These are phyloP conservation scores for Karstenula rhodostoma DNA, from an alignment of 2,329 filamentous ascomycete species.

Conservation along the genomic window DNA sequence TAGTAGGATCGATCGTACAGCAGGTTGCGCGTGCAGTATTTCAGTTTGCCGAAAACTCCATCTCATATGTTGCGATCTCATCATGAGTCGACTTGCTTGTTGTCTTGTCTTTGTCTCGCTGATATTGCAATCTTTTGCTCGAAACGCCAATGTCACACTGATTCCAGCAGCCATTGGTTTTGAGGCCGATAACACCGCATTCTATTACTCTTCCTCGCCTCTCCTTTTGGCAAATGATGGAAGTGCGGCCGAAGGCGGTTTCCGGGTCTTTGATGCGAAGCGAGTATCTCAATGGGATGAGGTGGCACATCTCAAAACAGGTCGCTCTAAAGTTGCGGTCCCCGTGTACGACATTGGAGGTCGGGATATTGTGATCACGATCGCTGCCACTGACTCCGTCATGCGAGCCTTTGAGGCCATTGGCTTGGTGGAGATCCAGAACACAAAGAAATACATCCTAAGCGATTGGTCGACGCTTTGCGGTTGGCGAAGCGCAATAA, in stretches of 20 bases:
- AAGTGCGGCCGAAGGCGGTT: slow-evolving; percentile 39
- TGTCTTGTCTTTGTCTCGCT: slow-evolving; percentile 20
- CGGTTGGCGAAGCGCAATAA: slow-evolving; percentile 36
- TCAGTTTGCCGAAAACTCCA: not conserved
- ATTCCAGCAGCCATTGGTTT: slow-evolving; percentile 33
- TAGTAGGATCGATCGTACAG: not conserved
- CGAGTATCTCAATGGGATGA: slow-evolving; percentile 21
- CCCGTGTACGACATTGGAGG: slow-evolving; percentile 34
- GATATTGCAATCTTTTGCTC: slow-evolving; percentile 17
- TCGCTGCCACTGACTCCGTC: slow-evolving; percentile 40
- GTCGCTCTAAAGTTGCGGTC: slow-evolving; percentile 38
- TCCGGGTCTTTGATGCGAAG: slow-evolving; percentile 27
- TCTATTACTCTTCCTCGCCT: slow-evolving; percentile 32
- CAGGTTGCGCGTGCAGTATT: not conserved
- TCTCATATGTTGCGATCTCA: not conserved
- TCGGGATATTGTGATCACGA: slow-evolving; percentile 36
- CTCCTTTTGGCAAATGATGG: slow-evolving; percentile 38
- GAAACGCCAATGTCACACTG: slow-evolving; percentile 31
- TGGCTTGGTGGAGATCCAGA: slow-evolving; percentile 23
- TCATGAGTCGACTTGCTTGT: slow-evolving; percentile 12
- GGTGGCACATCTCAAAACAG: slow-evolving; percentile 30
- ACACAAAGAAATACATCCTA: slow-evolving; percentile 34
- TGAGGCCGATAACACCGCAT: slow-evolving; percentile 38
- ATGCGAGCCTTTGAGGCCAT: slow-evolving; percentile 35
- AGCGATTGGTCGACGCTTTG: slow-evolving; percentile 43